phyloP scores from a whole-genome alignment of 2,329 filamentous ascomycete species.

The Tolypocladium album region DNA sequence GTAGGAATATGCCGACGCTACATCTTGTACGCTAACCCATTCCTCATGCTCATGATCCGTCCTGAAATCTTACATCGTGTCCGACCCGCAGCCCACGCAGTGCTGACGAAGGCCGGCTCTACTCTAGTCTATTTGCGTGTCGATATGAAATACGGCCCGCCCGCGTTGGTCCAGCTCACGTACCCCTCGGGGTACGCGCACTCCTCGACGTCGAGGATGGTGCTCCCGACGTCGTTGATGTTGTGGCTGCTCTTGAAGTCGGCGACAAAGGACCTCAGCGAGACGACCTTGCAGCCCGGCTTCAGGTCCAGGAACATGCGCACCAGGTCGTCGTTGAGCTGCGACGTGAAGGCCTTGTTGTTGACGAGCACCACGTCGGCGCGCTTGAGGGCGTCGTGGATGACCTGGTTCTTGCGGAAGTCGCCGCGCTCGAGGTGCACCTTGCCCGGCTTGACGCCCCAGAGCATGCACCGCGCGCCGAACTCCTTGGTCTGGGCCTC shows the following conservation, averaged over 20 bases:
- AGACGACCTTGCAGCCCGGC: slow-evolving; percentile 79
- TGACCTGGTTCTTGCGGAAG: slow-evolving; percentile 63
- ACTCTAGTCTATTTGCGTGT: slow-evolving; percentile 50
- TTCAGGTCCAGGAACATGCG: slow-evolving; percentile 92
- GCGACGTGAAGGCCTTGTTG: slow-evolving; percentile 89
- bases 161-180: slow-evolving; percentile 85
- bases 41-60: background rate
- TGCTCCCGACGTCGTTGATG: slow-evolving; percentile 67
- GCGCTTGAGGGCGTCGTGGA: slow-evolving; percentile 63
- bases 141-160: slow-evolving; percentile 81
- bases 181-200: slow-evolving; percentile 53
- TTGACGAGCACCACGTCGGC: slow-evolving; percentile 97
- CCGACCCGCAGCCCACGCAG: slow-evolving; percentile 8
- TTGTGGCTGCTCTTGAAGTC: slow-evolving; percentile 68
- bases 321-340: slow-evolving; percentile 74
- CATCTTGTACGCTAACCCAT: slow-evolving; percentile 18
- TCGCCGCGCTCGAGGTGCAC: slow-evolving; percentile 76
- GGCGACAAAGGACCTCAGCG: slow-evolving; percentile 82
- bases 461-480: slow-evolving; percentile 70
- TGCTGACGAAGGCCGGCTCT: slow-evolving; percentile 19
- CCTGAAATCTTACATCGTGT: slow-evolving; percentile 5
- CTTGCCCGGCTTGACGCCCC: slow-evolving; percentile 72
- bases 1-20: slow-evolving; percentile 13
- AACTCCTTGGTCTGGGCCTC: slow-evolving; percentile 77
- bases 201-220: slow-evolving; percentile 67